Evolutionary conservation across 75 land plant species (phyloP).

Genomic region (Selaginella moellendorffii): DNA sequence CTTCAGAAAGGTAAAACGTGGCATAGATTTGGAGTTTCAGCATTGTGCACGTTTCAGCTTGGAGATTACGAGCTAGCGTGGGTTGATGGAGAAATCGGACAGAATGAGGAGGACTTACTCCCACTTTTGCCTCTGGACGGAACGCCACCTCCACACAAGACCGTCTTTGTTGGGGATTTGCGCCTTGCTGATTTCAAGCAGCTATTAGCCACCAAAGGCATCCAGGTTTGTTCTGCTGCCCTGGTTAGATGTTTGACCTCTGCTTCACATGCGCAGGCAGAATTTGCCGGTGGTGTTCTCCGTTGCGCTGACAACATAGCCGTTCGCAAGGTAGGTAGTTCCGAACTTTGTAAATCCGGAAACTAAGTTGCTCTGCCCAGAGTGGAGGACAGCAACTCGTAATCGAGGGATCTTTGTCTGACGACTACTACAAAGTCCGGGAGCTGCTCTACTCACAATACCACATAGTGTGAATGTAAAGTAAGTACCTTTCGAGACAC

Average conservation of each 20-base stretch:
- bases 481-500: too few relatives aligned
- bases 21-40: too few relatives aligned
- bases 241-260: not conserved
- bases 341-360: slow-evolving; percentile 5
- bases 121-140: slow-evolving; percentile 53
- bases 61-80: slow-evolving; percentile 94
- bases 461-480: not conserved
- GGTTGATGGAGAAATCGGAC: slow-evolving; percentile 81
- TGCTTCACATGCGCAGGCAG: slow-evolving; percentile 35
- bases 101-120: slow-evolving; percentile 46
- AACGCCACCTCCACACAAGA: slow-evolving; percentile 64
- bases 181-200: slow-evolving; percentile 94
- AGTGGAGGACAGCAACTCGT: slow-evolving; percentile 76
- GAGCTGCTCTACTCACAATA: slow-evolving; percentile 77
- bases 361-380: slow-evolving; percentile 17
- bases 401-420: slow-evolving; percentile 82
- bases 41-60: too few relatives aligned
- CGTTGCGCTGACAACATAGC: slow-evolving; percentile 80
- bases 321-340: slow-evolving; percentile 50
- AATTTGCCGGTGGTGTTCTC: slow-evolving; percentile 71
- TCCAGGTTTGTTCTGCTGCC: slow-evolving; percentile 36
- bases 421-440: slow-evolving; percentile 80
- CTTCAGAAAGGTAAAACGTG: slow-evolving; percentile 68
- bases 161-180: slow-evolving; percentile 91
- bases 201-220: slow-evolving; percentile 65